Percentiles rank a stretch among this genome's conserved stretches.
phyloP scores from a whole-genome alignment of 1,139 yeast genomes.

The Magnusiomyces clavatus region DNA sequence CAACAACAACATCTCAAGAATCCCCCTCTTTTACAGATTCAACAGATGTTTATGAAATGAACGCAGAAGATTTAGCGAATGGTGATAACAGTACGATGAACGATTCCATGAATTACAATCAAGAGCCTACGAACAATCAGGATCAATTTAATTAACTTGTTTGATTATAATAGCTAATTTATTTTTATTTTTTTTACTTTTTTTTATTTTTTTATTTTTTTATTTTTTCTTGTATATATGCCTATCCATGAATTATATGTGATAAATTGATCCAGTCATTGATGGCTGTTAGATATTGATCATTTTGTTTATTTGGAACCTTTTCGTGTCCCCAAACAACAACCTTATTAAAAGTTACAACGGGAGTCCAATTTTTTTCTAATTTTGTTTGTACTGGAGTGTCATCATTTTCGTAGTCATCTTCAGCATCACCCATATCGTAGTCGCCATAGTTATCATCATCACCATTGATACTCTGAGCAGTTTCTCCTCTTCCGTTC shows the following conservation, averaged over 20 bases:
- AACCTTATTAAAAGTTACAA: neutral
- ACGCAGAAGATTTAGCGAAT: neutral
- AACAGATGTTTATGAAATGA: neutral
- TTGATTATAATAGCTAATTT: neutral
- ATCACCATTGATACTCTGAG: neutral
- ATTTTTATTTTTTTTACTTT: too few relatives aligned
- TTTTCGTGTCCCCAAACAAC: slow-evolving; percentile 23
- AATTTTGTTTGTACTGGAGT: neutral
- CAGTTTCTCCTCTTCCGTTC: neutral
- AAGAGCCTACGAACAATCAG: neutral
- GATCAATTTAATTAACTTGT: neutral
- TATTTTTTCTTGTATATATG: too few relatives aligned
- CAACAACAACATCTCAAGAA: neutral
- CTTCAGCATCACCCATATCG: neutral
- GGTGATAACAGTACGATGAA: neutral
- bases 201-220: too few relatives aligned
- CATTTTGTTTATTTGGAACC: slow-evolving; percentile 18
- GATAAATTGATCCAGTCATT: slow-evolving; percentile 23
- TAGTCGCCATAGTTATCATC: neutral
- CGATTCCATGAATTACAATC: neutral
- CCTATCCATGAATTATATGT: slow-evolving; percentile 3
- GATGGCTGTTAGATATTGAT: slow-evolving; percentile 23
- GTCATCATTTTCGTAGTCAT: neutral
- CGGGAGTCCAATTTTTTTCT: neutral
- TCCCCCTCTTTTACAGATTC: neutral